These are phyloP conservation scores for Posidonia australis DNA, from an alignment of 106 monocot species.

Conservation along the genomic window DNA sequence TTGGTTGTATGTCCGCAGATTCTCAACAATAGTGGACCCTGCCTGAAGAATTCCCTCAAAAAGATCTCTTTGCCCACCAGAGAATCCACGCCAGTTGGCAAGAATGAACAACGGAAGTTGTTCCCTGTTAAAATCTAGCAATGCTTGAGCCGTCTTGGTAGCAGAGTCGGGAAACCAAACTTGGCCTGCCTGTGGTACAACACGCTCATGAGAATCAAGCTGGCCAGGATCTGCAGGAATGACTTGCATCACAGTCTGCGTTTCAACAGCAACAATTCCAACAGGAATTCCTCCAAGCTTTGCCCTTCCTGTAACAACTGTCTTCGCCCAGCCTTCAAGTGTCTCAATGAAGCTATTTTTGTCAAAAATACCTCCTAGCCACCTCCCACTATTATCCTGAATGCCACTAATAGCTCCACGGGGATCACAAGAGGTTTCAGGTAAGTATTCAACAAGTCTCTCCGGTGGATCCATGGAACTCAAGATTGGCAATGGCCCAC, in stretches of 20 bases:
- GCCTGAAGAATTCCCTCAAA: conserved; percentile 99
- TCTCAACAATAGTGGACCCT: conserved; percentile 93
- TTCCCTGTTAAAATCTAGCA: conserved; percentile 89
- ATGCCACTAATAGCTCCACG: conserved; percentile 73
- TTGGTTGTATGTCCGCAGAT: conserved; percentile 80
- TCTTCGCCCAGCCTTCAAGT: conserved; percentile 96
- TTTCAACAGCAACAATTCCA: conserved; percentile 92
- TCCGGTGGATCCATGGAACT: conserved; percentile 58
- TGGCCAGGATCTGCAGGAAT: conserved; percentile 98
- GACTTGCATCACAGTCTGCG: conserved; percentile 86
- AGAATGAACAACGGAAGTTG: conserved; percentile 90
- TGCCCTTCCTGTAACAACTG: conserved; percentile 88
- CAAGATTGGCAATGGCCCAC: conserved; percentile 62
- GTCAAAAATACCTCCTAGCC: conserved; percentile 94
- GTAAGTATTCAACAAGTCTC: conserved; percentile 62
- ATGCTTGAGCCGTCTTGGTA: conserved; percentile 84
- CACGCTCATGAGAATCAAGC: conserved; percentile 85
- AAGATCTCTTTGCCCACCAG: conserved; percentile 94
- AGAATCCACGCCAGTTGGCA: conserved; percentile 98
- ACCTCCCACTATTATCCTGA: conserved; percentile 38
- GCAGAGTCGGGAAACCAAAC: conserved; percentile 99
- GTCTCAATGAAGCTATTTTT: conserved; percentile 86
- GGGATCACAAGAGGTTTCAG: conserved; percentile 87
- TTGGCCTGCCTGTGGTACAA: conserved; percentile 94
- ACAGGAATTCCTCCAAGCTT: conserved; percentile 96